Evolutionary conservation across 805 yeast genomes (phyloP), one percentile per base, ranked within the genome.

Genomic region (Wickerhamomyces hampshirensis): DNA sequence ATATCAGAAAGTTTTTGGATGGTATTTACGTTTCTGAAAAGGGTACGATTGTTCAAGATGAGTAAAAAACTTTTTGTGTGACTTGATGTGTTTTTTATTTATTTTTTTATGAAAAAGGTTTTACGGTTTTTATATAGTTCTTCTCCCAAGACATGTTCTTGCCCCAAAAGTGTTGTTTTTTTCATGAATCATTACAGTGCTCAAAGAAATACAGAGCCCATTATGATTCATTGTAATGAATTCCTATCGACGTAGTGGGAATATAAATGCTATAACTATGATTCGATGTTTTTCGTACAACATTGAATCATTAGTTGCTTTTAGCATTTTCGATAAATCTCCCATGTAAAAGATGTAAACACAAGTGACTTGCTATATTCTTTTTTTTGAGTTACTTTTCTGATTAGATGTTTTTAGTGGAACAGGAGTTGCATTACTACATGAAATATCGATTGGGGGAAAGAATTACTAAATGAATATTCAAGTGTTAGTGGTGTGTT

Each of bases 1-100:
- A 91, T 93, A 91, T 93, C 88, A 86, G 98, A 76, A 91, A 91
- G 81, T 91, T 91, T 81, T 84, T 93, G 80, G 98, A 94, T 73
- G 99, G 99, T 88, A 89, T 91, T 75, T 91, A 91, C 71, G 98
- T 91, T 62, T 89, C 97, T 54, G 93, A 84, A 75, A 84, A 84
- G 74, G 95, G 96, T 63, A 74, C 75, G 68, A 76, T 91, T 65
- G 84, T 71, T 51, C 85, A 80, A 67, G 89, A 81, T 28, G 56
- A 55, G 18, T 65, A 60, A 56, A 21, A 21, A 21, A 11, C 11
- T 21, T 21, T 8, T 21, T 21, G 24, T 21, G n/a, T n/a, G n/a
- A n/a, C n/a, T 21, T 21, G 24, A 11, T 21, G 24, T 21, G 7
- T 21, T 21, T 8, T 21, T 7, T 21, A 8, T 21, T 21, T 21